These are phyloP conservation scores for Termitomyces sp. DNA, from an alignment of 768 basidiomycete genomes.

Conservation along the genomic window DNA sequence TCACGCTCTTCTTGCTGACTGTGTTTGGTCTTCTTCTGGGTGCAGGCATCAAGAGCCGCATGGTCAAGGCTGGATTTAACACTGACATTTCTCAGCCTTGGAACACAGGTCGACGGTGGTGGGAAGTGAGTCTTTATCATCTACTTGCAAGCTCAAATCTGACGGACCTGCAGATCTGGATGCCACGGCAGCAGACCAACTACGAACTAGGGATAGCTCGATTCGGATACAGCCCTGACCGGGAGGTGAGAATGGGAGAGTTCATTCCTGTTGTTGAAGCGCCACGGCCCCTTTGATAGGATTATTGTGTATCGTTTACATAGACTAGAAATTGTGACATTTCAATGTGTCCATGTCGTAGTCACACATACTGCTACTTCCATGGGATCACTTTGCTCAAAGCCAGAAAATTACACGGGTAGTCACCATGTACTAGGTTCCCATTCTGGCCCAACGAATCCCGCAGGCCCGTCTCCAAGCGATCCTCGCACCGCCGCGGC, in stretches of 20 bases:
- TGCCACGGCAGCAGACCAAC: slow-evolving; percentile 43
- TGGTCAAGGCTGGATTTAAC: slow-evolving; percentile 74
- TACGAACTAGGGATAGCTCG: slow-evolving; percentile 42
- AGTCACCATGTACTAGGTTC: slow-evolving; percentile 48
- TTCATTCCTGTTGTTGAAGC: slow-evolving; percentile 40
- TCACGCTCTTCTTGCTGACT: slow-evolving; percentile 84
- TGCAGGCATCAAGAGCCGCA: slow-evolving; percentile 80
- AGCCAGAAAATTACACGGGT: slow-evolving; percentile 37
- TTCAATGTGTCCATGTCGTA: background rate
- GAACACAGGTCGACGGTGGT: slow-evolving; percentile 68
- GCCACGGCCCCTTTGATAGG: slow-evolving; percentile 10
- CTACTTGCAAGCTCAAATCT: slow-evolving; percentile 4
- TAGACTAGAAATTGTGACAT: background rate
- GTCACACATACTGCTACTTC: slow-evolving; percentile 4
- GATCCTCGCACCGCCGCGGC: slow-evolving; percentile 55
- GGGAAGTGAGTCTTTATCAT: slow-evolving; percentile 61
- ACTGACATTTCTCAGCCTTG: slow-evolving; percentile 50
- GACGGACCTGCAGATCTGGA: slow-evolving; percentile 43
- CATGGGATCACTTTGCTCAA: slow-evolving; percentile 63
- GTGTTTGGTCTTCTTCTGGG: slow-evolving; percentile 83
- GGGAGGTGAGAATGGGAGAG: slow-evolving; percentile 33
- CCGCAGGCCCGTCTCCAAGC: slow-evolving; percentile 22
- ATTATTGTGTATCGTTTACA: background rate
- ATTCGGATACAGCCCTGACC: slow-evolving; percentile 41
- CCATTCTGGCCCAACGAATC: slow-evolving; percentile 26